Evolutionary conservation across 2,329 filamentous ascomycete species (phyloP), one percentile per base, ranked within the genome.

Genomic region (Penicillium sp.): DNA sequence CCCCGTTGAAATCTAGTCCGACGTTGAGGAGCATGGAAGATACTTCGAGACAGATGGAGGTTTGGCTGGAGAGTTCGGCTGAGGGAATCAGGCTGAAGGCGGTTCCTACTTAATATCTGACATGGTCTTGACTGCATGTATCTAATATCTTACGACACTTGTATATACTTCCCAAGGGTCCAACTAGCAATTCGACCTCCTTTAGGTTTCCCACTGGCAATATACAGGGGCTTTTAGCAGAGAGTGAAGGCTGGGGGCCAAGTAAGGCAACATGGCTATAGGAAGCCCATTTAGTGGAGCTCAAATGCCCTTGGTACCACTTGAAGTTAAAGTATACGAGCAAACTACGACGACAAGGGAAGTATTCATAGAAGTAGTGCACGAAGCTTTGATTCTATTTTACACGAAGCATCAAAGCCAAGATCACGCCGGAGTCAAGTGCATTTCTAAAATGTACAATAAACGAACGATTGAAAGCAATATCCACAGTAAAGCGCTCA

Each of bases 11-110:
- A 28, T 24, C 36, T 22, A 51, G 55, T 46, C 61, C 57, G 0
- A 61, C 56, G 11, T 27, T 65, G 16, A 62, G 51, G 16, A 52
- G 51, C 1, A 64, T 65, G 61, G 63, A 62, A 27, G 47, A 50
- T 36, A 53, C 47, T 11, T 64, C 60, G 13, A 56, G 48, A 46
- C 62, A 55, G 20, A 58, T 64, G 55, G 55, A 61, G 24, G 58
- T 62, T 28, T 56, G 49, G 53, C 30, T 64, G 44, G 61, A 65
- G 50, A 61, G 53, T 11, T 56, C 60, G 4, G 10, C 30, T 11
- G 51, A 50, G 3, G 61, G 63, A 3, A 53, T 60, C 10, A 48
- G 44, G 30, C 40, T 64, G 22, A 59, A 58, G 40, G 61, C 55
- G n/a, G 25, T 57, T 41, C 48, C 40, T 33, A 14, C 30, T 16